Base-by-base conservation (phyloP, 139 green algal genomes). In the Yamagishiella unicocca region DNA sequence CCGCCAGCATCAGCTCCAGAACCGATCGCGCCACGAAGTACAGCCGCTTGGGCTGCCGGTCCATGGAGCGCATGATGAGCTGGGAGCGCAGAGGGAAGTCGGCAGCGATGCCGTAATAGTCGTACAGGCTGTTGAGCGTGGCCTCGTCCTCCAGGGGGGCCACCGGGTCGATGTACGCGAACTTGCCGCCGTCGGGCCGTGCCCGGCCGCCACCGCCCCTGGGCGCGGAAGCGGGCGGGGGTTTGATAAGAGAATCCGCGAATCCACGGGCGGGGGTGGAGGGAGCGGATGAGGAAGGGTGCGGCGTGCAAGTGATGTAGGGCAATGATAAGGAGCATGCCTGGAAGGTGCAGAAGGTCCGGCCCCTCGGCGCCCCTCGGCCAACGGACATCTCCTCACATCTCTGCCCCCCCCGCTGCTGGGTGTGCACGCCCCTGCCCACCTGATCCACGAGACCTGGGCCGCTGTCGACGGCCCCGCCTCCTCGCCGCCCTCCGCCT, bases 101-200 rank as follows among this genome's bases (percentile, higher is more conserved):
- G 27, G 85, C 31, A 27, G 66, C 37, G 1, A 98, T 82, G 85
- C 96, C 96, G 76, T 97, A 99, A 55, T 96, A 97, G 31, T 93
- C 80, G 35, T 72, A 62, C 33, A 94, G 83, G 71, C 88, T 80
- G 84, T 61, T 19, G 2, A 92, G 62, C 38, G 92, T 78, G 22
- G 37, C 66, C 24, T 83, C 61, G 33, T 93, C 90, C 81, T 95
- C 86, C 74, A 95, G 53, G 1, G 92, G 90, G 0, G 90, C 37
- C 35, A 96, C 84, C 19, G 91, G 91, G 85, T 95, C 90, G 53
- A 94, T 92, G 45, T 72, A 84, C 3, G 55, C 29, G 64, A 87
- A 58, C 66, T 90, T 76, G 66, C 89, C 87, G 37, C 85, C 83
- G n/a, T 62, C 66, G 29, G 45, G 19, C 17, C 92, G 58, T 22